These are phyloP conservation scores for Ophiorrhiza pumila DNA, from an alignment of 257 asterid genomes.

Conservation along the genomic window DNA sequence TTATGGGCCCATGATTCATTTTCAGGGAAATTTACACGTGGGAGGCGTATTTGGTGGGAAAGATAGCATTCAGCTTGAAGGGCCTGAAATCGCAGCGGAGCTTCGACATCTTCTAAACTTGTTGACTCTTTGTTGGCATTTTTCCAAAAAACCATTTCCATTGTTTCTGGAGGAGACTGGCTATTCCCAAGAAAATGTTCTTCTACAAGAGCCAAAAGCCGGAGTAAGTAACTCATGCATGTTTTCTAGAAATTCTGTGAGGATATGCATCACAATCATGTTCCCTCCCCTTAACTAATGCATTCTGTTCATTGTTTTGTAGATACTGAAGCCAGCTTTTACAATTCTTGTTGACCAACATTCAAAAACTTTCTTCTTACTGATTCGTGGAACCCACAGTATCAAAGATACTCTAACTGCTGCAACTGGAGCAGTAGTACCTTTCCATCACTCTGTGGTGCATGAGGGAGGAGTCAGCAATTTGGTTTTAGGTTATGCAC, in stretches of 20 bases:
- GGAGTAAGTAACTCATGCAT: conserved; percentile 58
- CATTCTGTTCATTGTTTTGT: conserved; percentile 24
- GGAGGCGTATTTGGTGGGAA: conserved; percentile 77
- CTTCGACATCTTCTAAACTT: conserved; percentile 72
- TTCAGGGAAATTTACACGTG: conserved; percentile 79
- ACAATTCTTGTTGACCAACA: conserved; percentile 75
- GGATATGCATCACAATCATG: neutral
- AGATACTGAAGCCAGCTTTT: conserved; percentile 96
- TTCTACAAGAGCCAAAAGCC: conserved; percentile 98
- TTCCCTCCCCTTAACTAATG: neutral
- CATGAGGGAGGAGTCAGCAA: conserved; percentile 88
- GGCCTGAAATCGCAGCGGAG: conserved; percentile 71
- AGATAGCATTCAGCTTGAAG: conserved; percentile 72
- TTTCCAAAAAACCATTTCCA: conserved; percentile 85
- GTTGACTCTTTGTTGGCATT: conserved; percentile 94
- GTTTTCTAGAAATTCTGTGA: neutral
- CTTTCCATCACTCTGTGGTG: conserved; percentile 92
- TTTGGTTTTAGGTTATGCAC: conserved; percentile 95
- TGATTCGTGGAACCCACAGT: conserved; percentile 98
- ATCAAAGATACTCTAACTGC: conserved; percentile 96
- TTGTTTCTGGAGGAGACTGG: conserved; percentile 91
- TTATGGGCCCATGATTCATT: conserved; percentile 14
- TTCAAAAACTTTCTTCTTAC: conserved; percentile 53
- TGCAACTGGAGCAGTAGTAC: conserved; percentile 97
- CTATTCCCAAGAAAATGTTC: conserved; percentile 70